Conservation (phyloP, 352 stramenopile genomes). For the Globisporangium camurandrum region DNA sequence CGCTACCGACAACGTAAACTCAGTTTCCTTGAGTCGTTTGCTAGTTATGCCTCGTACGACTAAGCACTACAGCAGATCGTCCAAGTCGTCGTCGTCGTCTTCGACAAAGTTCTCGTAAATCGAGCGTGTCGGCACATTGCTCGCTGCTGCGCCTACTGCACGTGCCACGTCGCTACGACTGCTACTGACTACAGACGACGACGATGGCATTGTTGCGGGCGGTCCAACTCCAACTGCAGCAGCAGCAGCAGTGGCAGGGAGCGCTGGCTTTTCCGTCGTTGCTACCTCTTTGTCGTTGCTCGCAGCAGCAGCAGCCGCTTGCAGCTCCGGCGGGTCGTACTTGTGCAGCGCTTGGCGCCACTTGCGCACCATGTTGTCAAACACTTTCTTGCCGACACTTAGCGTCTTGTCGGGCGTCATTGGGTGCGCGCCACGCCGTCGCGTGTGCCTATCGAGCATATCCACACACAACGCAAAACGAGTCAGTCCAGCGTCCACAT, state of each 20-base stretch:
- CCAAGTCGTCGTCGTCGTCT: conserved; percentile 17
- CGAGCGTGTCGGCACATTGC: conserved; percentile 20
- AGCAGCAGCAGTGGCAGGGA: not conserved
- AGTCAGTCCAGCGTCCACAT: no score
- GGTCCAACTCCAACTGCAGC: not conserved
- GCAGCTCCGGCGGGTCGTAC: conserved; percentile 70
- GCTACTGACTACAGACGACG: no score
- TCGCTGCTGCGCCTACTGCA: not conserved
- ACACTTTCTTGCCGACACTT: conserved; percentile 73
- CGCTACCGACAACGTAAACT: no score
- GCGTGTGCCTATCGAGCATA: conserved; percentile 28
- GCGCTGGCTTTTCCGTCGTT: not conserved
- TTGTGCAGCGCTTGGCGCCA: conserved; percentile 79
- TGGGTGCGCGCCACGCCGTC: conserved; percentile 43
- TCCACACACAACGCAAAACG: no score
- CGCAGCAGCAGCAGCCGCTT: not conserved
- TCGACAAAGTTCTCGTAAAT: conserved; percentile 76
- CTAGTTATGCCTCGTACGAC: no score
- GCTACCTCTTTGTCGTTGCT: conserved; percentile 5
- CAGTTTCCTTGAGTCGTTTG: no score
- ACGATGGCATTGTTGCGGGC: no score
- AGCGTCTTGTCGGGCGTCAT: conserved; percentile 77
- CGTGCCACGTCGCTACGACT: not conserved
- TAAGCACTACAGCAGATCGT: conserved; percentile 15
- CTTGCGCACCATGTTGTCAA: conserved; percentile 65